Conservation (phyloP, 306 rosid species). For the Acacia acuminata region DNA sequence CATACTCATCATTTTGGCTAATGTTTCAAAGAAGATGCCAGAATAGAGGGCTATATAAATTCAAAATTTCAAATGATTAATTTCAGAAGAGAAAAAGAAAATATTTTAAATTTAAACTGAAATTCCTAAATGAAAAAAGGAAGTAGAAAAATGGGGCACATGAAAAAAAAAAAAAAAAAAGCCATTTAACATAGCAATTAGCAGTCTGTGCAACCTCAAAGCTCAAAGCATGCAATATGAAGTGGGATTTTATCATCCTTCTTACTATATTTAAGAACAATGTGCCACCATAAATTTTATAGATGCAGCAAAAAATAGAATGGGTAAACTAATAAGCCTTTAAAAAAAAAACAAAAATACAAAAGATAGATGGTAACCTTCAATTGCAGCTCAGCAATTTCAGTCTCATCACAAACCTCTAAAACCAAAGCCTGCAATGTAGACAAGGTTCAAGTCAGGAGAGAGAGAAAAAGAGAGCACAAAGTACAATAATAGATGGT, state of each 20-base stretch:
- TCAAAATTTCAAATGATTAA: background rate
- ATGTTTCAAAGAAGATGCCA: background rate
- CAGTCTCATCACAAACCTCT: constrained; percentile 85
- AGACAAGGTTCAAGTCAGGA: constrained; percentile 34
- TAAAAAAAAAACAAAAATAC: background rate
- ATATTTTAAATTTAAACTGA: background rate
- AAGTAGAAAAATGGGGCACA: too few relatives aligned
- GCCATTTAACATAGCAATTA: constrained; percentile 1
- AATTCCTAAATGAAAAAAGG: background rate
- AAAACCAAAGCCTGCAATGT: constrained; percentile 62
- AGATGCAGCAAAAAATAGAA: constrained; percentile 4
- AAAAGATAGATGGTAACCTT: constrained; percentile 50
- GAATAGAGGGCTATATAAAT: background rate
- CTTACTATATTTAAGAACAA: background rate
- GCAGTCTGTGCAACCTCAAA: background rate
- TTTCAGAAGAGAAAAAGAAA: background rate
- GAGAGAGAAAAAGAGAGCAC: background rate
- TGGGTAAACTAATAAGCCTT: background rate
- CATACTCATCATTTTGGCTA: background rate
- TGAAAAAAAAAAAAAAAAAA: background rate
- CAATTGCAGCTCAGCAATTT: constrained; percentile 76
- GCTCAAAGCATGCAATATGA: background rate
- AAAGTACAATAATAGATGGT: constrained; percentile 24
- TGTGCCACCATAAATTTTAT: background rate
- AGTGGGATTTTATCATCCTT: background rate